These are phyloP conservation scores for Iris macrosiphon DNA, from an alignment of 106 monocot genomes.

Conservation along the genomic window DNA sequence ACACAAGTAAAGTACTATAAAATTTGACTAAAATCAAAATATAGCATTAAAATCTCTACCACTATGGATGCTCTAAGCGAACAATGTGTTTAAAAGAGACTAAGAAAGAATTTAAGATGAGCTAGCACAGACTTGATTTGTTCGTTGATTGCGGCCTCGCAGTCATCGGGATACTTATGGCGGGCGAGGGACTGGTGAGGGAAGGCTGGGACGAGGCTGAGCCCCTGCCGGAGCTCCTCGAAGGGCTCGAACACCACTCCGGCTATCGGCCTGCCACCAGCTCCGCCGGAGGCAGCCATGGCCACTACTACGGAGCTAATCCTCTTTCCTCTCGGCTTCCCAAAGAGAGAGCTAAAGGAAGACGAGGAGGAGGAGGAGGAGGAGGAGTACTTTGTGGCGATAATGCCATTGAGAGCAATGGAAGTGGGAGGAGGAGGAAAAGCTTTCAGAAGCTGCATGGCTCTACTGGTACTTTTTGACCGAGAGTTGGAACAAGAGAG, in stretches of 20 bases:
- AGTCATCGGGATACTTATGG: slow-evolving; percentile 45
- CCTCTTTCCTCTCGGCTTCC: too few relatives aligned
- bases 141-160: slow-evolving; percentile 64
- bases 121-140: slow-evolving; percentile 62
- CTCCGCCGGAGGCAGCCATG: slow-evolving; percentile 13
- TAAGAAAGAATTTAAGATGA: neutral
- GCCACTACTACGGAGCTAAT: slow-evolving; percentile 6
- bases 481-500: too few relatives aligned
- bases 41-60: neutral
- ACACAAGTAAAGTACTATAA: neutral
- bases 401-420: too few relatives aligned
- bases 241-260: slow-evolving; percentile 65
- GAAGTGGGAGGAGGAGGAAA: too few relatives aligned
- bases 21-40: neutral
- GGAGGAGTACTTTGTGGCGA: too few relatives aligned
- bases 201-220: slow-evolving; percentile 33
- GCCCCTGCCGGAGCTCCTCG: slow-evolving; percentile 55
- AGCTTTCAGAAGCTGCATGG: too few relatives aligned
- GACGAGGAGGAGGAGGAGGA: too few relatives aligned
- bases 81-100: neutral
- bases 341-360: too few relatives aligned
- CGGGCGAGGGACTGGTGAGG: slow-evolving; percentile 59
- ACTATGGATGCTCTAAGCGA: neutral
- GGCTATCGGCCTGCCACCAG: slow-evolving; percentile 13
- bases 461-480: too few relatives aligned